Conservation (phyloP, 2,329 filamentous ascomycete genomes). For the Biscogniauxia mediterranea region DNA sequence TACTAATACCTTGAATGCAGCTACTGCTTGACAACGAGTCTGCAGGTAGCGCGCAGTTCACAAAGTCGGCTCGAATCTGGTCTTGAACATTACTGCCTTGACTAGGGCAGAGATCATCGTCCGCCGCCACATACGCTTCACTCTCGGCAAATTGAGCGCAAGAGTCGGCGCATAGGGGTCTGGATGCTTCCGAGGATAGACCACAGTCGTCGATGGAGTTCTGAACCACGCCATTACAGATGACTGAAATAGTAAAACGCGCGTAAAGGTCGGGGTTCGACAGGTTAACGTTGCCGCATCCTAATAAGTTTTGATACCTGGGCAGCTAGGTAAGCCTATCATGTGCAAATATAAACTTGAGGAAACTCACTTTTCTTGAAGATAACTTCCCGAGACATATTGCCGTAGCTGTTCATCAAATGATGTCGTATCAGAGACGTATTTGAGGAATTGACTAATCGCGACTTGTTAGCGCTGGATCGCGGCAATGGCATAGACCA, state of each 20-base stretch:
- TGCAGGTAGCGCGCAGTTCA: conserved; percentile 81
- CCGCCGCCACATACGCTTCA: conserved; percentile 79
- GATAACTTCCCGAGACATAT: conserved; percentile 74
- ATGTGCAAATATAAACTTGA: conserved; percentile 1
- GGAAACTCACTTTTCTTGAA: conserved; percentile 68
- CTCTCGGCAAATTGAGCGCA: conserved; percentile 86
- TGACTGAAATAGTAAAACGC: conserved; percentile 84
- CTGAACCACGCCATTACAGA: conserved; percentile 94
- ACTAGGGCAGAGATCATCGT: conserved; percentile 68
- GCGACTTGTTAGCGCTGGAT: conserved; percentile 12
- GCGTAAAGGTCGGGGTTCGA: conserved; percentile 82
- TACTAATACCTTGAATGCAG: conserved; percentile 74
- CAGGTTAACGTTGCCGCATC: conserved; percentile 75
- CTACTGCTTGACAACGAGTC: conserved; percentile 67
- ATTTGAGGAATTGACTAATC: conserved; percentile 77
- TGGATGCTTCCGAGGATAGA: conserved; percentile 61
- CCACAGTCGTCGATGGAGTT: conserved; percentile 73
- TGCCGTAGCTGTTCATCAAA: conserved; percentile 75
- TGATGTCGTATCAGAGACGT: conserved; percentile 69
- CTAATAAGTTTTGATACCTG: conserved; percentile 80
- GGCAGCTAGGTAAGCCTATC: conserved; percentile 12
- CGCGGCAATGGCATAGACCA: neutral
- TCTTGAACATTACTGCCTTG: conserved; percentile 63
- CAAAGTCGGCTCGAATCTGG: conserved; percentile 89
- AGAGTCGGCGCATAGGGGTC: conserved; percentile 82